A percentile compares a stretch with the other conserved stretches of the same genome.
Evolutionary conservation across 805 yeast species (phyloP).

Genomic region (Yarrowia sp.): DNA sequence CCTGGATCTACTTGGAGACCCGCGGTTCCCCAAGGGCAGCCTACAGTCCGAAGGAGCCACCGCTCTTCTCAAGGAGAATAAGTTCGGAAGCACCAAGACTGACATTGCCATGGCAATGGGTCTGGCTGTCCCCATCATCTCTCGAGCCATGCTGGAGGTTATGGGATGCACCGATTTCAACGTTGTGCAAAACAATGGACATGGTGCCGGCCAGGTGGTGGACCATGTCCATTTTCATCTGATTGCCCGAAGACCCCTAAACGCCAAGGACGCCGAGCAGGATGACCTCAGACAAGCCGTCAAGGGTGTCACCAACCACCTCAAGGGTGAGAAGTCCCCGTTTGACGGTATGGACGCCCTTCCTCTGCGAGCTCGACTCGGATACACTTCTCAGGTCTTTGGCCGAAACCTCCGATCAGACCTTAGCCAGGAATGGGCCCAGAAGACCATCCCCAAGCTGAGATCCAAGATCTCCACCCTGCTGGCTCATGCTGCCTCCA

Average conservation of each 20-base stretch:
- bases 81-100: conserved; percentile 18
- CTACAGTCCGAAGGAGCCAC: conserved; percentile 13
- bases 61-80: conserved; percentile 16
- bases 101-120: conserved; percentile 33
- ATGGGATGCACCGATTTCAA: conserved; percentile 36
- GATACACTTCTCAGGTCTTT: conserved; percentile 34
- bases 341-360: neutral
- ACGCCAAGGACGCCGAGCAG: conserved; percentile 4
- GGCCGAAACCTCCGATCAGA: conserved; percentile 39
- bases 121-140: conserved; percentile 33
- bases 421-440: conserved; percentile 33
- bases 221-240: conserved; percentile 93
- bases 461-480: conserved; percentile 28
- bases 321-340: neutral
- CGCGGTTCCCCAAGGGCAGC: conserved; percentile 20
- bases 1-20: conserved; percentile 33
- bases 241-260: conserved; percentile 55
- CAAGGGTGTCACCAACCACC: conserved; percentile 13
- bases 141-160: conserved; percentile 31
- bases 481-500: conserved; percentile 23
- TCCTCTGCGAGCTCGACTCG: conserved; percentile 27
- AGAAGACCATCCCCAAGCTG: conserved; percentile 26
- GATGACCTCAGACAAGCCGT: conserved; percentile 16
- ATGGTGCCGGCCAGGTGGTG: conserved; percentile 86
- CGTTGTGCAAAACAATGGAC: conserved; percentile 56